phyloP scores from a whole-genome alignment of 768 basidiomycete genomes.

The Tremella yokohamensis region DNA sequence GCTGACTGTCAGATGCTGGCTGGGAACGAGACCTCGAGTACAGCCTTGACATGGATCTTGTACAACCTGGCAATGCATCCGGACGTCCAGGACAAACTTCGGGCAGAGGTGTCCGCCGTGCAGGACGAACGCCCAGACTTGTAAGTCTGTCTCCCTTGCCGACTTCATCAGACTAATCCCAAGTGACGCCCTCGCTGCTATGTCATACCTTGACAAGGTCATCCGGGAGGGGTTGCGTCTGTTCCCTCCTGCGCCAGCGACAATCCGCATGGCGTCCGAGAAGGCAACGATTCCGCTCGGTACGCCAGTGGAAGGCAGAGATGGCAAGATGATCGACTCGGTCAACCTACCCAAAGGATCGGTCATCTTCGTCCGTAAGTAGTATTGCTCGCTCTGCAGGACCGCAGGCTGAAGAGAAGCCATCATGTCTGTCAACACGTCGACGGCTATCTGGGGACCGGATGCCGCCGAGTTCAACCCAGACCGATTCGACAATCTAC shows the following conservation, averaged over 20 bases:
- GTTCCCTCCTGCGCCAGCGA: constrained; percentile 39
- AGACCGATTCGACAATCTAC: constrained; percentile 22
- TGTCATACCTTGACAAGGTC: constrained; percentile 73
- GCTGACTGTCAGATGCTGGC: constrained; percentile 42
- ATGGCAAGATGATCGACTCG: constrained; percentile 43
- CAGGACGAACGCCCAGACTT: constrained; percentile 41
- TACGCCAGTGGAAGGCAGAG: constrained; percentile 39
- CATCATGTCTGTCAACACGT: constrained; percentile 46
- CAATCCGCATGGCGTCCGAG: constrained; percentile 31
- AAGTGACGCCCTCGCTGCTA: constrained; percentile 59
- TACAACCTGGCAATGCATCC: constrained; percentile 67
- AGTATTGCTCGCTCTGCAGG: neutral
- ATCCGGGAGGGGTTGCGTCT: constrained; percentile 49
- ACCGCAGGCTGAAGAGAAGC: constrained; percentile 24
- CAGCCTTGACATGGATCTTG: constrained; percentile 81
- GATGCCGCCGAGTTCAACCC: constrained; percentile 47
- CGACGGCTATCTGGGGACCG: constrained; percentile 42
- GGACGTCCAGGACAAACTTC: constrained; percentile 65
- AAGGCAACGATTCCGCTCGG: constrained; percentile 39
- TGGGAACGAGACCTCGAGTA: constrained; percentile 80
- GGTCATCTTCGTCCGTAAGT: constrained; percentile 46
- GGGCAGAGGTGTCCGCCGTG: constrained; percentile 61
- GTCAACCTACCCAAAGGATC: constrained; percentile 44
- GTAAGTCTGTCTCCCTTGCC: constrained; percentile 27
- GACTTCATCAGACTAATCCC: constrained; percentile 42